Evolutionary conservation across 495 filamentous ascomycete species (phyloP).

Genomic region (Neurospora sp.): DNA sequence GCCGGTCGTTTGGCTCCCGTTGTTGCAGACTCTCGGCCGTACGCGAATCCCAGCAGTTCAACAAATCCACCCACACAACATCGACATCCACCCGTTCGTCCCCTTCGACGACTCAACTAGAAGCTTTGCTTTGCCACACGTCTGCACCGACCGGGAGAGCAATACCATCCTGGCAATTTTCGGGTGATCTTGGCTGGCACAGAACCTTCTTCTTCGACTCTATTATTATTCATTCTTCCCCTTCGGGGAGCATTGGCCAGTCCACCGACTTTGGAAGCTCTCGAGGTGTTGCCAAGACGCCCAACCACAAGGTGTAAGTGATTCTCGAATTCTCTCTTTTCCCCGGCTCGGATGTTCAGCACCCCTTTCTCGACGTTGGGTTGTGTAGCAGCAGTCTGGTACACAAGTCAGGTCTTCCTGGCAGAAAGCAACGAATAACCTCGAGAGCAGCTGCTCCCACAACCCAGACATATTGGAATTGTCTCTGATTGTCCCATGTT

Average conservation of each 20-base stretch:
- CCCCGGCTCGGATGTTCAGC: conserved; percentile 23
- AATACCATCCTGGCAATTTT: neutral
- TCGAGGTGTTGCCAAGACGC: conserved; percentile 8
- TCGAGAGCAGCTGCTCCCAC: neutral
- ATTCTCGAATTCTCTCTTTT: conserved; percentile 19
- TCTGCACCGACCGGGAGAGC: neutral
- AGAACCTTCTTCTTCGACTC: neutral
- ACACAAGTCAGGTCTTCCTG: conserved; percentile 11
- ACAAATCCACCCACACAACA: neutral
- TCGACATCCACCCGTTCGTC: neutral
- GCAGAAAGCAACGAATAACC: neutral
- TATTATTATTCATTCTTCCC: neutral
- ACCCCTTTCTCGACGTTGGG: conserved; percentile 18
- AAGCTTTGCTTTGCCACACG: neutral
- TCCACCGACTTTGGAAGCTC: neutral
- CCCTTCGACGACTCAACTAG: neutral
- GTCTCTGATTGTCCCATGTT: conserved; percentile 6
- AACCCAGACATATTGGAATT: neutral
- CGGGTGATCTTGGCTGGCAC: neutral
- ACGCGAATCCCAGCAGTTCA: neutral
- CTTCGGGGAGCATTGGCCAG: neutral
- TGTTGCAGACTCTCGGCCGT: neutral
- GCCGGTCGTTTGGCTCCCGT: neutral
- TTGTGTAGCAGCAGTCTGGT: conserved; percentile 8
- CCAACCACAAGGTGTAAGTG: conserved; percentile 34